Base-by-base conservation (phyloP, 78 protist genomes). In the Polysphondylium violaceum region DNA sequence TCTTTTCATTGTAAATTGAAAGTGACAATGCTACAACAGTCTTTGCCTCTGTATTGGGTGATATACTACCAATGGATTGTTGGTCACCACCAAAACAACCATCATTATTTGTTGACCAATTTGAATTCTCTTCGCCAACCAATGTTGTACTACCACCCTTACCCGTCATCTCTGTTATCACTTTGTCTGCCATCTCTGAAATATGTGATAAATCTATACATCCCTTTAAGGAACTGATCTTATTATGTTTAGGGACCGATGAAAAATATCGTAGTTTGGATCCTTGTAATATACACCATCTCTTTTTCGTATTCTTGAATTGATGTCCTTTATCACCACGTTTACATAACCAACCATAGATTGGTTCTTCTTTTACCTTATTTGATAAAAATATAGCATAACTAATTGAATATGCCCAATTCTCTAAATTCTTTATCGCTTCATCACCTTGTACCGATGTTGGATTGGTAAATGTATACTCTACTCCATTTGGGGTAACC, bases 301-400 rank as follows among this genome's bases (percentile, higher is more conserved):
- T 21, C 17, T 79, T 33, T 33, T 83, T 83, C 9, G 91, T 83
- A 33, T 83, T 83, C n/a, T 63, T 67, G n/a, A 83, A 83, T 44
- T 83, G 38, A 53, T 83, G 91, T 7, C 91, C 91, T 23, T 83
- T 83, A 3, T 83, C 91, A 31, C 91, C 91, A 53, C 91, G 77
- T 53, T 83, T 83, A 65, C 44, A 55, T 31, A 83, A 44, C 91
- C 91, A 83, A 21, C 91, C 91, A 38, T 2, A 59, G 40, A 83
- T 59, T 25, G 91, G 91, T 12, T 83, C 91, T 6, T 83, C 91
- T 53, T 83, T 83, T 2, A 60, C 23, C 65, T 83, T 83, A 63
- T 83, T 74, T 31, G 91, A 63, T 44, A 83, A 43, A 69, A 38
- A 74, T 29, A 83, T 83, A 27, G 91, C 91, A 58, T 83, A 83